Evolutionary conservation across 345 rosid genomes (phyloP), one percentile per base, ranked within the genome.

Genomic region (Garcia nutans): DNA sequence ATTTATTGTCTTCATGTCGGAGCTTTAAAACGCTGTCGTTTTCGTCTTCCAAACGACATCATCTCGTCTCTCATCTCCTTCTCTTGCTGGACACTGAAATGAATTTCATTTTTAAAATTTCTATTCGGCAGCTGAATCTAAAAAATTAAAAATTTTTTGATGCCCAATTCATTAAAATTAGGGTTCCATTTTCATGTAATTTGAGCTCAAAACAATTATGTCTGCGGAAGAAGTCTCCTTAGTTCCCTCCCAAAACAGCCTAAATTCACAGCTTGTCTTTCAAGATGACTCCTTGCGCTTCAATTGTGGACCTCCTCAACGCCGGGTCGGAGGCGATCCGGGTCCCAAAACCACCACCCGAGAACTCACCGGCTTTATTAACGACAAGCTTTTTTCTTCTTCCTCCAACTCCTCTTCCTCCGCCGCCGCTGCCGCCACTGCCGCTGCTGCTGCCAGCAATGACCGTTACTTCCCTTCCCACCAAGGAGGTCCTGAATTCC

Each of bases 271-370:
- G 70, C 88, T 84, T 58, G 71, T 88, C 37, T 89, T 86, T 84
- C 89, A 84, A 24, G 91, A 88, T 73, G 92, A 90, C 17, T 28
- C 86, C 24, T 65, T 87, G 52, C 85, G 91, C 19, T 88, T 87
- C 50, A 78, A 63, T 50, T 81, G 85, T 65, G 76, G 78, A 49
- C 80, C 82, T 60, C 64, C 73, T 22, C 73, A 2, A 56, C 24
- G 72, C 85, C 54, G 58, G 20, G 59, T 52, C 66, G 74, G 56
- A 3, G 79, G 67, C n/a, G 94, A 84, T 50, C 84, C 92, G 26
- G 76, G 33, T 15, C 73, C 84, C 24, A 87, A 88, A 82, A 82
- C 84, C 42, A 66, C 64, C 11, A 75, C 78, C 68, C 79, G 89
- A 23, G 90, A 90, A 55, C 89, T 91, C 59, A 65, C 91, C 54